Conservation (phyloP, 352 stramenopile species). For the Phytophthora hybrid region DNA sequence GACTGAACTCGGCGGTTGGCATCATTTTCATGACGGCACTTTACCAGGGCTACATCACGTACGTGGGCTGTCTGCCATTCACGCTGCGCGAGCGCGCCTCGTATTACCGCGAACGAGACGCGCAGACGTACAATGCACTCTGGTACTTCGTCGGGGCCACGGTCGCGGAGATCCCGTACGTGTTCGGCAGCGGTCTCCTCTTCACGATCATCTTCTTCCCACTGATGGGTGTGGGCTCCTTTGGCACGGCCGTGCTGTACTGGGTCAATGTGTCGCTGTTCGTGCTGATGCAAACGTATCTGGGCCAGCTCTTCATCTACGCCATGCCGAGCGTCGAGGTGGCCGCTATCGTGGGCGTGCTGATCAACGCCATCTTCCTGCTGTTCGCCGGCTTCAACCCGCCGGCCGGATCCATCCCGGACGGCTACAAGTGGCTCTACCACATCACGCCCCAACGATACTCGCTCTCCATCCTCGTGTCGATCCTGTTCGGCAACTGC, state of each 20-base stretch:
- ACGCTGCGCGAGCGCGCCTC: slow-evolving; percentile 80
- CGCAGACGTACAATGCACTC: slow-evolving; percentile 78
- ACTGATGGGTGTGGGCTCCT: slow-evolving; percentile 40
- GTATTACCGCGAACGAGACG: slow-evolving; percentile 66
- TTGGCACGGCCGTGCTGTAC: slow-evolving; percentile 44
- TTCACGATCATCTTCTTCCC: slow-evolving; percentile 57
- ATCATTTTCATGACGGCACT: slow-evolving; percentile 81
- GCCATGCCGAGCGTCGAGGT: slow-evolving; percentile 48
- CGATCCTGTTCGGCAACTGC: slow-evolving; percentile 39
- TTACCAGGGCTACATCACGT: slow-evolving; percentile 72
- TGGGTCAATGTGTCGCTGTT: slow-evolving; percentile 49
- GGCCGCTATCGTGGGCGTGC: slow-evolving; percentile 37
- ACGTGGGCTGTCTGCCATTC: slow-evolving; percentile 70
- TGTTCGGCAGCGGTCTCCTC: slow-evolving; percentile 37
- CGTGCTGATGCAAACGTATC: slow-evolving; percentile 49
- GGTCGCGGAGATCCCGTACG: slow-evolving; percentile 73
- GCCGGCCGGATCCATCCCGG: slow-evolving; percentile 46
- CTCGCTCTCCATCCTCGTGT: slow-evolving; percentile 35
- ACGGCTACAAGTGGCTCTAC: slow-evolving; percentile 60
- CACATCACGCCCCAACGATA: slow-evolving; percentile 46
- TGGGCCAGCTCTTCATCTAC: slow-evolving; percentile 47
- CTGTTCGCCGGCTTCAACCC: slow-evolving; percentile 73
- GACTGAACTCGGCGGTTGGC: slow-evolving; percentile 52
- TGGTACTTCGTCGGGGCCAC: slow-evolving; percentile 75
- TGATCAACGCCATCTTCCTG: slow-evolving; percentile 67